Evolutionary conservation across 352 stramenopile genomes (phyloP), one percentile per base, ranked within the genome.

Genomic region (Phytopythium sindhum): DNA sequence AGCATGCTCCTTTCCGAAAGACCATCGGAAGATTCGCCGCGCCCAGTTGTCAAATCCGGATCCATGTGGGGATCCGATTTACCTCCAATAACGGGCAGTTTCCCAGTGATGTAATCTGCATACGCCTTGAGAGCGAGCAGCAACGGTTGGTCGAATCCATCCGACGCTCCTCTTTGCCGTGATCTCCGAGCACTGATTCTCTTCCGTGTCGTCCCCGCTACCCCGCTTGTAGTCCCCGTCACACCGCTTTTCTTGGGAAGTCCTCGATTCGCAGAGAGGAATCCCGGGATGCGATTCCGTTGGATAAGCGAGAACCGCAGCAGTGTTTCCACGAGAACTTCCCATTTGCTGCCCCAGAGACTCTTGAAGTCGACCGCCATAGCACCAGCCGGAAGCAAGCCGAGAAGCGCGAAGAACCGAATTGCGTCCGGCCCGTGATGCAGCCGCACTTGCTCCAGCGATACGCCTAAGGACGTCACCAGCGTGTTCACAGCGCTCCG

Each of bases 311-410:
- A 93, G 58, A 91, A 93, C 17, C 85, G 79, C 52, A 89, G 64
- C 54, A 93, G 66, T 0, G 80, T 88, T 37, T 89, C 77, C 2
- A 91, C 81, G 4, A 91, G 57, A 12, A 60, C 60, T 33, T 91
- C 85, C 75, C 77, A 93, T 17, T 87, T 86, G 31, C 28, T 62
- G 1, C 82, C 85, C 79, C 84, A 91, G 5, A 93, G 60, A 35
- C 81, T 91, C 62, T 89, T 89, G 42, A 90, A 91, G 57, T 93
- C 85, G 23, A 81, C 81, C 8, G 81, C 78, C 78, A 91, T 91
- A 0, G 80, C 85, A 21, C 85, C 85, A 10, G 81, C 85, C 4
- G 85, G 85, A 26, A 93, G 71, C 8, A 91, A 64, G 0, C 85
- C 85, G 8, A 91, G 68, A 44, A 93, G 60, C 6, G 85, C 79